Evolutionary conservation across 371 early-diverging fungal genomes (phyloP), one percentile per base, ranked within the genome.

Genomic region (Mucor velutinosus): DNA sequence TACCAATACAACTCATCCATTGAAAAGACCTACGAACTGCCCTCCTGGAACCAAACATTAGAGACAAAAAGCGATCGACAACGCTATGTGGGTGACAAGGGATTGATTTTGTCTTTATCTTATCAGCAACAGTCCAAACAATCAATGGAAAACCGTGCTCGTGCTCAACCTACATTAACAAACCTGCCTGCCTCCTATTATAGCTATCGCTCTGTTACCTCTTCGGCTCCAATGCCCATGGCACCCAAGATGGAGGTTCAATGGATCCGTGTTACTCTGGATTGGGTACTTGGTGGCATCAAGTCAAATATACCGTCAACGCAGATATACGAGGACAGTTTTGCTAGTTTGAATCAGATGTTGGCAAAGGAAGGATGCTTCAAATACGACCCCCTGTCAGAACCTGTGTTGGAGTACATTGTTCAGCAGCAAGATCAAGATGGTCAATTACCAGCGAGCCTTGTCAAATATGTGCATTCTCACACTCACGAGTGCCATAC

Each of bases 401-500:
- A 83, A 57, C 77, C 74, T 7, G 60, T 83, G 4, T 64, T 83
- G 21, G 66, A 77, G 32, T 68, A 76, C 61, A 76, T 83, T 23
- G 70, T 80, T 5, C 60, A 72, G 29, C 66, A 69, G 43, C 62
- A 69, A 17, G 64, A 64, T 10, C 15, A 67, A 8, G 1, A 37
- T 1, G 30, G 65, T 0, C 27, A 47, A 30, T 11, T 62, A 58
- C 71, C 79, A n/a, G 47, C 58, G 14, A 60, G 41, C 0, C 58
- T 83, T 35, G 41, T 78, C 4, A 67, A 63, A 10, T 83, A 76
- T 65, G 66, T 78, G 32, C 74, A 80, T 30, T 69, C 70, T 23
- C 80, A 80, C 53, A 78, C 79, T 1, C 79, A 83, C 49, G 80
- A 83, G 66, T 80, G 75, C 33, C 79, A 76, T 37, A 78, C 80